Base-by-base conservation (phyloP, 768 basidiomycete species). In the Sarcomyxa edulis region DNA sequence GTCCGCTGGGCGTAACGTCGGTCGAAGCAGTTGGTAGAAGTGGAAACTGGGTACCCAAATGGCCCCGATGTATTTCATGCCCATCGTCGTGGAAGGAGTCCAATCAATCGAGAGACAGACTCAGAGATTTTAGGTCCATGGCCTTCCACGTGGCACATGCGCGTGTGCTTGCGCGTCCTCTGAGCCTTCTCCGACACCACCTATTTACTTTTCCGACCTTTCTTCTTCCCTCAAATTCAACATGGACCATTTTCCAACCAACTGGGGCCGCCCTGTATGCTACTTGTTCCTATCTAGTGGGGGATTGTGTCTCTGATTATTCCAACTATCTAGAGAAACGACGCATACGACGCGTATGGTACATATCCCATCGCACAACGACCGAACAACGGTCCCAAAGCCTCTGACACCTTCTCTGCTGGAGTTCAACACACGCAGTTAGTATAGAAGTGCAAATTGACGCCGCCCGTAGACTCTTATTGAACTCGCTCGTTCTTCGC, bases 161-260 rank as follows among this genome's bases (percentile, higher is more conserved):
- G n/a, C n/a, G n/a, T n/a, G n/a, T n/a, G n/a, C n/a, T n/a, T n/a
- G n/a, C n/a, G n/a, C n/a, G n/a, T n/a, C n/a, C n/a, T n/a, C n/a
- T n/a, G n/a, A n/a, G n/a, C n/a, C n/a, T n/a, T n/a, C n/a, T n/a
- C n/a, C n/a, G n/a, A n/a, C n/a, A n/a, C n/a, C n/a, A n/a, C n/a
- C n/a, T n/a, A n/a, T n/a, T n/a, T n/a, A n/a, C n/a, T n/a, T n/a
- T n/a, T n/a, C n/a, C n/a, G n/a, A n/a, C 14, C 28, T 35, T 25
- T 31, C 20, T 29, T 25, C 30, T 35, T 35, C 42, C 47, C 28
- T 39, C 26, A 35, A 19, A 14, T 35, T 35, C 9, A 44, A 35
- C 26, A 87, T 89, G 86, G 85, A 89, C 56, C 87, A 89, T 59
- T 85, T 84, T 61, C 84, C 87, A 24, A 79, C 78, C 23, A 85